Evolutionary conservation across 257 asterid genomes (phyloP), one percentile per base, ranked within the genome.

Genomic region (Gardenia jasminoides): DNA sequence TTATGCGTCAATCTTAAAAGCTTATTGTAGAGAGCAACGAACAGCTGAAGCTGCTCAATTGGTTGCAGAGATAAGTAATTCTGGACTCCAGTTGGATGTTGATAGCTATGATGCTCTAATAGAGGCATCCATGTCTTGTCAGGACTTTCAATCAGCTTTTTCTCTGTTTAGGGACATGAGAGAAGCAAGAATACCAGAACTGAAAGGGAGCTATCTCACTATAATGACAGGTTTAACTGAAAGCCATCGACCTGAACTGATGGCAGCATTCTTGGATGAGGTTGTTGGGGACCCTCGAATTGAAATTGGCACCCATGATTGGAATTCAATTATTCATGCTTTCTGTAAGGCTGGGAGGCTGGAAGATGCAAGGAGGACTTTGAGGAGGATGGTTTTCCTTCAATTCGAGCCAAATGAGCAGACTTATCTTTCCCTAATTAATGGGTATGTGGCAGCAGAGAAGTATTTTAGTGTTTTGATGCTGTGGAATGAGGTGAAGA

Each of bases 181-280:
- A 83, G 97, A 89, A 83, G 84, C 96, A 19, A 90, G 97, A 76
- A 74, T 82, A n/a, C 73, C 82, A 2, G 95, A 93, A 28, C 83
- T 93, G 78, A 92, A 87, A 76, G 90, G 87, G 31, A 85, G 98
- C 81, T 96, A 96, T 82, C 83, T 96, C 84, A 93, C 98, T 5
- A 91, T 96, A 84, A 92, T 96, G 97, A 96, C 98, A 2, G 99
- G 99, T 43, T 86, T 96, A 80, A 96, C 97, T 6, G 99, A 93
- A 78, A 92, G 91, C 67, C 99, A 91, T 78, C 87, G 99, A 59
- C 98, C 99, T 44, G 99, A 96, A 75, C 91, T 96, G 75, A 93
- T 96, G 98, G 96, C 98, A 0, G 90, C 92, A 28, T 91, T 93
- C 82, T 78, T 96, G 84, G 97, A 96, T 58, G 97, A 93, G 71